phyloP scores from a whole-genome alignment of 108 stramenopile genomes.

The Nitzschia sp. region DNA sequence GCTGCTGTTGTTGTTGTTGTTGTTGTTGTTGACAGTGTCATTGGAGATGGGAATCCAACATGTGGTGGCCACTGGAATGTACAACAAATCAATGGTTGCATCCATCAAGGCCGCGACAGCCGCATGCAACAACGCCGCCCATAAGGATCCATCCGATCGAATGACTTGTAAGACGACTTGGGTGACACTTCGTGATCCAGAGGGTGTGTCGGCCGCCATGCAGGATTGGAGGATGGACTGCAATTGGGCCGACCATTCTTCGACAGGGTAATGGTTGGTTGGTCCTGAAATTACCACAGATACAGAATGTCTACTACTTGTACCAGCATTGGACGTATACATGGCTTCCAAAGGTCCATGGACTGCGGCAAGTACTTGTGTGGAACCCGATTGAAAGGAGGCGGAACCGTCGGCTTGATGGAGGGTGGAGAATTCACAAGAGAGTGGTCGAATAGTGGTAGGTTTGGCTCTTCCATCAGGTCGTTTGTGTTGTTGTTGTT shows the following conservation, averaged over 20 bases:
- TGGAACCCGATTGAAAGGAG: conserved; percentile 71
- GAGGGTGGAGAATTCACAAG: conserved; percentile 81
- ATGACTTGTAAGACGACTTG: conserved; percentile 70
- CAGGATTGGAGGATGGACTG: too few species aligned
- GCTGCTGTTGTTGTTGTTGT: neutral
- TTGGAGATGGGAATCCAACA: conserved; percentile 43
- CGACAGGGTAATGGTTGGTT: too few species aligned
- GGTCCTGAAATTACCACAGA: conserved; percentile 51
- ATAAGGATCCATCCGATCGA: conserved; percentile 70
- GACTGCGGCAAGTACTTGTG: conserved; percentile 83
- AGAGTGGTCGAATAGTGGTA: conserved; percentile 72
- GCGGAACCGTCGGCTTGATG: conserved; percentile 86
- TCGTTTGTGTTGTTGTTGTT: conserved; percentile 4
- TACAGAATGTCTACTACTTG: conserved; percentile 10
- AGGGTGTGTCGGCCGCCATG: too few species aligned
- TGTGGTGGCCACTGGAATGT: conserved; percentile 75
- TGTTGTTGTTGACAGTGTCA: neutral
- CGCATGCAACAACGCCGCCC: conserved; percentile 67
- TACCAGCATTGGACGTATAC: conserved; percentile 45
- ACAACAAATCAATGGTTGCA: conserved; percentile 76
- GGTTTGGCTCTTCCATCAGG: conserved; percentile 48
- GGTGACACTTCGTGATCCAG: conserved; percentile 47
- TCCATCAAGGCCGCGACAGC: conserved; percentile 83
- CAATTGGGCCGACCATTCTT: too few species aligned
- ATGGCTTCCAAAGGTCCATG: conserved; percentile 87